Conservation (phyloP, 805 yeast species). For the Suhomyces sp. region DNA sequence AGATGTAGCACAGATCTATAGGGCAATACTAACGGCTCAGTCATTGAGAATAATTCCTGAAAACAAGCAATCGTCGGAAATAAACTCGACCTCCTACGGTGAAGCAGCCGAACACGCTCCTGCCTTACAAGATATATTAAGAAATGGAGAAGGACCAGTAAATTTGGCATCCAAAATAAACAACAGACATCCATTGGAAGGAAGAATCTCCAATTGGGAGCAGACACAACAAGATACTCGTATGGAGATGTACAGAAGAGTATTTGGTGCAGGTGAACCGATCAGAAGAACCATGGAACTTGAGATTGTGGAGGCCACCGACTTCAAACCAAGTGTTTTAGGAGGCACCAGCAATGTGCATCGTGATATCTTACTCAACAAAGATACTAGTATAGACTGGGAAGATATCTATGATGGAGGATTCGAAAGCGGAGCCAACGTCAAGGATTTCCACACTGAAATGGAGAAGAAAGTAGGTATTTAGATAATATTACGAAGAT, state of each 20-base stretch:
- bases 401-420: constrained; percentile 83
- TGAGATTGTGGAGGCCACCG: constrained; percentile 64
- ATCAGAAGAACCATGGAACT: constrained; percentile 89
- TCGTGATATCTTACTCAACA: constrained; percentile 73
- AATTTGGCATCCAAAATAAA: constrained; percentile 60
- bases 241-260: constrained; percentile 74
- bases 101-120: constrained; percentile 64
- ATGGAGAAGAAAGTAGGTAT: constrained; percentile 58
- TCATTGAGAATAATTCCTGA: constrained; percentile 57
- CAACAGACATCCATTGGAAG: constrained; percentile 83
- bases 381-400: constrained; percentile 82
- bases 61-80: constrained; percentile 40
- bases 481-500: neutral
- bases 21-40: constrained; percentile 22
- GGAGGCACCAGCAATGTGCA: constrained; percentile 64
- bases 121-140: constrained; percentile 65
- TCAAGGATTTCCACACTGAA: constrained; percentile 64
- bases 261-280: constrained; percentile 93
- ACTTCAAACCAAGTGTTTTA: constrained; percentile 60
- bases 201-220: constrained; percentile 77
- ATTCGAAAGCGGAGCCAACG: constrained; percentile 37
- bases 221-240: constrained; percentile 64
- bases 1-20: neutral
- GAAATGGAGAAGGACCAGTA: constrained; percentile 63
- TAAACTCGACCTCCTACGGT: constrained; percentile 52